Conservation (phyloP, 2,329 filamentous ascomycete genomes). For the Pyricularia grisea region DNA sequence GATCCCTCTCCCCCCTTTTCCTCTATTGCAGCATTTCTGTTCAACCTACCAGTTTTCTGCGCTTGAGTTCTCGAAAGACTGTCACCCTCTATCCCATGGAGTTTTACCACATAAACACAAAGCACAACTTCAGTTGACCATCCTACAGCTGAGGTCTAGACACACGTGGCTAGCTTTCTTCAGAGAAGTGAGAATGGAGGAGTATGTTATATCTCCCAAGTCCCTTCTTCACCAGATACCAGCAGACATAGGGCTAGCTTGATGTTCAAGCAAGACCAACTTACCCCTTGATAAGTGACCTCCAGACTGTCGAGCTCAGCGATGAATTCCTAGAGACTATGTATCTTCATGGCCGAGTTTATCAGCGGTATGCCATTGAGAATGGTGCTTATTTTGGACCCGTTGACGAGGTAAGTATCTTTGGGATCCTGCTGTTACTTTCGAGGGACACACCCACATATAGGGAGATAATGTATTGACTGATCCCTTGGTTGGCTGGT, state of each 20-base stretch:
- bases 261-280: slow-evolving; percentile 5
- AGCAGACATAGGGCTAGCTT: not conserved
- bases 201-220: not conserved
- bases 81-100: not conserved
- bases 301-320: slow-evolving; percentile 44
- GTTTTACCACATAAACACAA: not conserved
- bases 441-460: too few relatives aligned
- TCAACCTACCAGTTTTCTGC: not conserved
- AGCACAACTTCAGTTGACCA: not conserved
- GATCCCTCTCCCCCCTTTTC: not conserved
- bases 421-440: too few relatives aligned
- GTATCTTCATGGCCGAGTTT: slow-evolving; percentile 52
- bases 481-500: not conserved
- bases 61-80: not conserved
- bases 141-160: not conserved
- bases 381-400: slow-evolving; percentile 59
- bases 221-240: not conserved
- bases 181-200: not conserved
- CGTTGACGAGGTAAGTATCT: slow-evolving; percentile 53
- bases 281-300: slow-evolving; percentile 26
- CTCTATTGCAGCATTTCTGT: not conserved
- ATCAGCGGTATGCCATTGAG: slow-evolving; percentile 57
- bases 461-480: too few relatives aligned
- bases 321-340: slow-evolving; percentile 49
- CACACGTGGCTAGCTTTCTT: not conserved